Base-by-base conservation (phyloP, 2,329 filamentous ascomycete genomes). In the Colletotrichum sp. region DNA sequence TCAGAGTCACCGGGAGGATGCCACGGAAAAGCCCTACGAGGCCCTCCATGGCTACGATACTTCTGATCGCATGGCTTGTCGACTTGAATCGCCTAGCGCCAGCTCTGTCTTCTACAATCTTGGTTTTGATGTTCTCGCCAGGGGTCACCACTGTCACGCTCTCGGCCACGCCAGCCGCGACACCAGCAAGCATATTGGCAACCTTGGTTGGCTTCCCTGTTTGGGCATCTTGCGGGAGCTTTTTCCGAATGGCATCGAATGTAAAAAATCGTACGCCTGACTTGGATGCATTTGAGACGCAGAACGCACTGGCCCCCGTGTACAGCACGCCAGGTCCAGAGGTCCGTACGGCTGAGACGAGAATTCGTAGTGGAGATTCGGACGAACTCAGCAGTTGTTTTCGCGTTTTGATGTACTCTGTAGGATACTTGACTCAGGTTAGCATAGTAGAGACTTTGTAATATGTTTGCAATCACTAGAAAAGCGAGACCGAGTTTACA, bases 71-170 rank as follows among this genome's bases (percentile, higher is more conserved):
- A 13, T 67, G 30, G 24, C 32, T 59, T 8, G 78, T 44, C 44
- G 77, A 77, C 1, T 32, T 71, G 62, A 71, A 78, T 16, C 44
- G 39, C 4, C 62, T 49, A 15, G 63, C 64, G 12, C 79, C 76
- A 13, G 77, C 79, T 18, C 76, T 67, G 36, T 81, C 80, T 30
- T 82, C 76, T 18, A 82, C 76, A 18, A 81, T 75, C 28, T 79
- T 76, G 7, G 79, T 82, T 63, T 82, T 81, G 64, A 81, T 63
- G 44, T 79, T 80, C 66, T 82, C 80, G 8, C 80, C 80, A 15
- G 81, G 80, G 24, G 80, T 80, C 16, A 82, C 80, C 18, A 82
- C 80, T 6, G 78, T 68, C 4, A 81, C 55, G 16, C 77, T 79
- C 62, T 81, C 80, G 1, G 76, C 68, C 3, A 79, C 57, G 0